Conservation (phyloP, 805 yeast genomes). For the Maudiozyma bulderi region DNA sequence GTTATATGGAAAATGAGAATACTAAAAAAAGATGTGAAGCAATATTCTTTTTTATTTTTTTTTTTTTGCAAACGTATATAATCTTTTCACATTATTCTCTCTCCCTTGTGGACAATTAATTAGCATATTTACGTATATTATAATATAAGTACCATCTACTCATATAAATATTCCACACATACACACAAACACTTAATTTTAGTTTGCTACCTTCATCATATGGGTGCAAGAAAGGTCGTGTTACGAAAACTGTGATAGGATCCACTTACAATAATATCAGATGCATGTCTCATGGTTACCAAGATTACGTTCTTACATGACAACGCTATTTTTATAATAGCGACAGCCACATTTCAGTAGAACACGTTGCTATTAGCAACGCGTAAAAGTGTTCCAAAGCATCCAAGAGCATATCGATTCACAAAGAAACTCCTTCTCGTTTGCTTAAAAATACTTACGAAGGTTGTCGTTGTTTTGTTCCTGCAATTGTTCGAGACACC, state of each 20-base stretch:
- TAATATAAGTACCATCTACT: conserved; percentile 1
- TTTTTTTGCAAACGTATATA: not conserved
- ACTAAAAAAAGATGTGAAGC: not conserved
- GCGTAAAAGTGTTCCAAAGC: not conserved
- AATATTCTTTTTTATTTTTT: not conserved
- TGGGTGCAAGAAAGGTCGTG: too few species aligned
- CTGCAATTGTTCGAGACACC: too few species aligned
- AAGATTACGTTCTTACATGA: too few species aligned
- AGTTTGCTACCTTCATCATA: too few species aligned
- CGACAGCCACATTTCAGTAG: not conserved
- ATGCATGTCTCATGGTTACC: too few species aligned
- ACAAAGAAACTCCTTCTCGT: too few species aligned
- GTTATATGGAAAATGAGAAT: conserved; percentile 13
- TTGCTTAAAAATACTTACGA: too few species aligned
- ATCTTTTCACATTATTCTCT: not conserved
- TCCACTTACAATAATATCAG: too few species aligned
- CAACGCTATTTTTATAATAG: not conserved
- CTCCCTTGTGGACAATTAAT: not conserved
- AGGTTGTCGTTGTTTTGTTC: too few species aligned
- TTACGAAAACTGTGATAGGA: too few species aligned
- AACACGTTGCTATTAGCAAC: not conserved
- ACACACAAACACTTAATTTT: not conserved
- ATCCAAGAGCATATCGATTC: too few species aligned
- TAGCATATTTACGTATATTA: not conserved
- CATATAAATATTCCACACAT: not conserved